Evolutionary conservation across 163 green algal species (phyloP), one percentile per base, ranked within the genome.

Genomic region (Scenedesmus sp.): DNA sequence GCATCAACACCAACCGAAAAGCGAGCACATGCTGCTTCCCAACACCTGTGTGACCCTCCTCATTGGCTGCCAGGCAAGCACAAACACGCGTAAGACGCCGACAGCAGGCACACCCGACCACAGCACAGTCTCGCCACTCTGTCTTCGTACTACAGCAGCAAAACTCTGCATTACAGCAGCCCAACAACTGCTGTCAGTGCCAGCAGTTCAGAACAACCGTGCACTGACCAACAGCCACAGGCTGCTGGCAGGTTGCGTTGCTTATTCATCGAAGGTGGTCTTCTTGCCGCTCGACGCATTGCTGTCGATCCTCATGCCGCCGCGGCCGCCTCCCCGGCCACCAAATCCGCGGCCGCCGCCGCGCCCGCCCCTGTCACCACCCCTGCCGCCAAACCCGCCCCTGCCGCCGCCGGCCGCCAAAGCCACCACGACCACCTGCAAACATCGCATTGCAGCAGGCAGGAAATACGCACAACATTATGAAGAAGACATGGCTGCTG

Each of bases 231-330:
- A 40, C 68, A 37, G 5, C 35, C 35, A 46, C 35, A 44, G 37
- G 15, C 68, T 49, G 72, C 72, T 49, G 72, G 20, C 72, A 81
- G 33, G 16, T 35, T 9, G n/a, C 35, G 43, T 40, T 2, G 83
- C 53, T 87, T 87, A 92, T 35, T 95, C 93, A 72, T 98, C 95
- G 56, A 98, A 98, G 30, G 95, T 97, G 81, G 90, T 96, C 94
- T 98, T 98, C 94, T 97, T 97, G 91, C 94, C 94, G n/a, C 73
- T 94, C 65, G 92, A 83, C 26, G 81, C 89, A 65, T 88, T 85
- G 0, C 93, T 72, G 35, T 97, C 95, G 70, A 98, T 98, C 35
- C 89, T 94, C 91, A 98, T 95, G 85, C 93, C 94, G 35, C 96
- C 93, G 2, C 95, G 49, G 70, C 95, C 85, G 18, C 94, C 89